Base-by-base conservation (phyloP, 2,329 filamentous ascomycete genomes). In the Xylariaceae sp. region DNA sequence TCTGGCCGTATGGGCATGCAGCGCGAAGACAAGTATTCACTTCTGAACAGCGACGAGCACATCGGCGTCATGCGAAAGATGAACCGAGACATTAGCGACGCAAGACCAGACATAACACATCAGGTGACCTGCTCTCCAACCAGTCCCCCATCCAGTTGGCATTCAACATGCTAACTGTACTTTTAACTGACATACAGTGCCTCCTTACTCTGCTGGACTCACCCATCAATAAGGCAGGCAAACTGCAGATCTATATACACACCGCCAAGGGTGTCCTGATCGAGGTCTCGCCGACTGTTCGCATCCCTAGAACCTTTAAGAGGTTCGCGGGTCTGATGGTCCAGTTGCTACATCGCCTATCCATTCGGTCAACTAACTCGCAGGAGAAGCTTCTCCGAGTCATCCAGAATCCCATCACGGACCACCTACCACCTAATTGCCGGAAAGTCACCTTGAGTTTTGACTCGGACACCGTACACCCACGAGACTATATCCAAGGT, bases 1-100 rank as follows among this genome's bases (percentile, higher is more conserved):
- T 82, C 71, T 74, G 84, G 72, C 77, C 87, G 77, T 75, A 86
- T 73, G 79, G 81, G 86, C 29, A 79, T 82, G 55, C 84, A 85
- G 58, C 86, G 90, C 49, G 93, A 97, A 69, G 93, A 97, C 73
- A 98, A 98, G 76, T 99, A 96, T 77, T 96, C 93, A 59, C 81
- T 99, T 50, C 87, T 99, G 70, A 99, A 99, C 81, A 97, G 93
- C 76, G 95, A 99, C 72, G 95, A 99, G 77, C 95, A 99, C 74
- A 99, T 99, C 66, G 95, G 95, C 61, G 90, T 98, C 64, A 96
- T 99, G 92, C 89, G 95, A 70, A 99, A 98, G 81, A 98, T 98
- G 93, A 96, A 96, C 74, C 85, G 95, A 67, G 95, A 99, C 73
- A 98, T 99, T 65, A 97, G 93, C 74, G 95, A 99, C 76, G 95